These are phyloP conservation scores for Chlorella sp. DNA, from an alignment of 139 green algal species.

Conservation along the genomic window DNA sequence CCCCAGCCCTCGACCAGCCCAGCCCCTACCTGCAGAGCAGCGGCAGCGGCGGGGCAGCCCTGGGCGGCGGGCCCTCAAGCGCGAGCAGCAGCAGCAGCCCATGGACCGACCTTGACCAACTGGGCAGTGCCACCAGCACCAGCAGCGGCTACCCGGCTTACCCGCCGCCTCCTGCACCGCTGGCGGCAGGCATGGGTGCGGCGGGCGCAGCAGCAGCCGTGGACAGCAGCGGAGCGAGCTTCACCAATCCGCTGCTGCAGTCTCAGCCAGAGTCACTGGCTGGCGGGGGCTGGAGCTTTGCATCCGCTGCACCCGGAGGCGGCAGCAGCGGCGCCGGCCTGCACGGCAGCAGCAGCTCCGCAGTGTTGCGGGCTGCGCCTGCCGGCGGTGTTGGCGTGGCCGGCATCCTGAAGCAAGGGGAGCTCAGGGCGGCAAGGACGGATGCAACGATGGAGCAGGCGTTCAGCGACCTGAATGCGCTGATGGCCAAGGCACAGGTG, in stretches of 20 bases:
- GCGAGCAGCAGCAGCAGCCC: not conserved
- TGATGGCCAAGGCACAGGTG: constrained; percentile 78
- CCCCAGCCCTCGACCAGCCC: not conserved
- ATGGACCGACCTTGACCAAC: too few species aligned
- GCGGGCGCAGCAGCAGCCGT: too few species aligned
- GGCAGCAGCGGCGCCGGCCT: constrained; percentile 16
- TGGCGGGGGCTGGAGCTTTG: not conserved
- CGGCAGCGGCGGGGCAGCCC: not conserved
- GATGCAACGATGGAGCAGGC: constrained; percentile 51
- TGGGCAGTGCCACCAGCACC: not conserved
- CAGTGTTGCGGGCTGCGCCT: not conserved
- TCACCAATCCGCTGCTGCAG: not conserved
- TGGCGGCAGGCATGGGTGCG: not conserved
- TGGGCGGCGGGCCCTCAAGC: not conserved
- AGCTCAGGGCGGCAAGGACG: constrained; percentile 33
- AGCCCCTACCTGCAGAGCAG: not conserved
- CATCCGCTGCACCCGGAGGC: not conserved
- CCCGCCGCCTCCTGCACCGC: not conserved
- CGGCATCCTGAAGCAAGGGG: constrained; percentile 46
- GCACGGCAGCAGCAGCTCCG: not conserved
- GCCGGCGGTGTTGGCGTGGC: constrained; percentile 36
- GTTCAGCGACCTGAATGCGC: constrained; percentile 75
- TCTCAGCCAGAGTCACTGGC: not conserved
- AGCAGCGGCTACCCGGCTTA: not conserved
- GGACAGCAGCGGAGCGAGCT: not conserved